Conservation (phyloP, 2,329 filamentous ascomycete species). For the Cytospora mali region DNA sequence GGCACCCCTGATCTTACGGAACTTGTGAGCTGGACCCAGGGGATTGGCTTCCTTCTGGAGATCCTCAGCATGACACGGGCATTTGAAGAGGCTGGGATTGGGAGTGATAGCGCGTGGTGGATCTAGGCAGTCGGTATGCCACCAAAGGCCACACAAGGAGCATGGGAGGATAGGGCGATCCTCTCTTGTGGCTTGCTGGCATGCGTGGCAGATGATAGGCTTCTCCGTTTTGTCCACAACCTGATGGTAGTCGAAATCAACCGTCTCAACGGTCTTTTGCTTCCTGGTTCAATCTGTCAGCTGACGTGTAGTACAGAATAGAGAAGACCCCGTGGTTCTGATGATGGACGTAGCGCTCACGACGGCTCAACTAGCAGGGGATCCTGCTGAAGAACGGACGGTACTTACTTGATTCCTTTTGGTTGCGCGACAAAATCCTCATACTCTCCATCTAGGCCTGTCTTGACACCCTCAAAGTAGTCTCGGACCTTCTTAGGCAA, state of each 20-base stretch:
- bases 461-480: conserved; percentile 78
- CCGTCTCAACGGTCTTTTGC: conserved; percentile 63
- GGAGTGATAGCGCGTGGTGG: conserved; percentile 82
- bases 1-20: conserved; percentile 61
- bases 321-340: not conserved
- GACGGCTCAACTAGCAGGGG: too few relatives aligned
- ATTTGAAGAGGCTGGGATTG: conserved; percentile 78
- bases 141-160: conserved; percentile 78
- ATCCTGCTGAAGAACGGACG: conserved; percentile 1
- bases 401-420: conserved; percentile 66
- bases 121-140: conserved; percentile 92
- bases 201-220: conserved; percentile 75
- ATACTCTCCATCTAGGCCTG: conserved; percentile 77
- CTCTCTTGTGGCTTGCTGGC: conserved; percentile 65
- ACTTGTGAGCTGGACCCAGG: conserved; percentile 62
- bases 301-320: conserved; percentile 23
- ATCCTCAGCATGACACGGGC: conserved; percentile 83
- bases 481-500: conserved; percentile 73
- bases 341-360: not conserved
- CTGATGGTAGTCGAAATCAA: conserved; percentile 67
- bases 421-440: conserved; percentile 62
- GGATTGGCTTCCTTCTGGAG: conserved; percentile 59
- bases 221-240: conserved; percentile 73
- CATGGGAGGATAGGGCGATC: conserved; percentile 81
- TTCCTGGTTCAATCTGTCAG: conserved; percentile 47